Conservation (phyloP, 1,284 basidiomycete genomes). For the Trametes polyzona region DNA sequence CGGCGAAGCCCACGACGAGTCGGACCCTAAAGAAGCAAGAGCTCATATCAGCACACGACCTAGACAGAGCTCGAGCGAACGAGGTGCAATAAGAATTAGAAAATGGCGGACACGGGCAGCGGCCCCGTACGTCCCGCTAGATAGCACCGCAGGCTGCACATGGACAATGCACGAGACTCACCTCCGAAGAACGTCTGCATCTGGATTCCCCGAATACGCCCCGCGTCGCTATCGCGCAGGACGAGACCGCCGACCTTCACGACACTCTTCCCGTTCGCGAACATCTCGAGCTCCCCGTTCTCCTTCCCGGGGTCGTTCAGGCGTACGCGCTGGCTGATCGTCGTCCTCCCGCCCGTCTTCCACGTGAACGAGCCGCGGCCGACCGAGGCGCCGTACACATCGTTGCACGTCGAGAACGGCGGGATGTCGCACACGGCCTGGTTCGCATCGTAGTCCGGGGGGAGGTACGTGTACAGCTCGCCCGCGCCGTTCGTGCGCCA, state of each 20-base stretch:
- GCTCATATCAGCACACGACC: slow-evolving; percentile 5
- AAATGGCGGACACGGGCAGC: not conserved
- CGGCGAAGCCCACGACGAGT: slow-evolving; percentile 54
- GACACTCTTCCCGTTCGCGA: slow-evolving; percentile 59
- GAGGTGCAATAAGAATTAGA: not conserved
- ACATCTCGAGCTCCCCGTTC: slow-evolving; percentile 59
- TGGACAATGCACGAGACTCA: slow-evolving; percentile 32
- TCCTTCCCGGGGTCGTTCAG: slow-evolving; percentile 68
- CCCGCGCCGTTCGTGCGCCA: slow-evolving; percentile 55
- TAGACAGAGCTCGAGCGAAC: not conserved
- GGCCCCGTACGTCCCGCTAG: not conserved
- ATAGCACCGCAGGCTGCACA: slow-evolving; percentile 1
- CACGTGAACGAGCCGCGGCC: slow-evolving; percentile 75
- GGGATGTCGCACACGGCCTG: slow-evolving; percentile 54
- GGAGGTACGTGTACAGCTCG: slow-evolving; percentile 68
- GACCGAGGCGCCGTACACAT: slow-evolving; percentile 68
- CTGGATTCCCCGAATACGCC: slow-evolving; percentile 61
- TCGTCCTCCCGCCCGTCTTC: slow-evolving; percentile 63
- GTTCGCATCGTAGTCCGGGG: slow-evolving; percentile 61
- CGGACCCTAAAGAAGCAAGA: slow-evolving; percentile 43
- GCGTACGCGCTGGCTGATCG: slow-evolving; percentile 58
- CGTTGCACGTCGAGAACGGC: slow-evolving; percentile 62
- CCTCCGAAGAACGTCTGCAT: slow-evolving; percentile 75
- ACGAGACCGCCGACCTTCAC: slow-evolving; percentile 55
- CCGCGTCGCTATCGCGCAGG: slow-evolving; percentile 48